Evolutionary conservation across 805 yeast species (phyloP), one percentile per base, ranked within the genome.

Genomic region (Lipomyces chichibuensis): DNA sequence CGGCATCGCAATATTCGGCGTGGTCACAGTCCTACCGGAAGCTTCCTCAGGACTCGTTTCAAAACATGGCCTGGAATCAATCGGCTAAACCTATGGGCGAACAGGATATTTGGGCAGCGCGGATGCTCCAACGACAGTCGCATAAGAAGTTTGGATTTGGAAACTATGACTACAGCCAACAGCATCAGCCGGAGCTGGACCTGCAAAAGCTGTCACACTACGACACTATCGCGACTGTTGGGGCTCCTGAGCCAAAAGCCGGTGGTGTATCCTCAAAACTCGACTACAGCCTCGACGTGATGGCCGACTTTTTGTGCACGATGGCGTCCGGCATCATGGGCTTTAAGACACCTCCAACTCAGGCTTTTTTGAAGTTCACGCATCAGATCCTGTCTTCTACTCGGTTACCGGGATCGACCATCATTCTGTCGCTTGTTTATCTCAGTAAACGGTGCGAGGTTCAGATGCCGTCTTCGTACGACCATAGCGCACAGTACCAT

Each of bases 291-390:
- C 78, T 92, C 63, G 83, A 84, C 53, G 80, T 83, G 66, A 93
- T 93, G 97, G 84, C 96, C 8, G 87, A 88, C 66, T 95, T 91
- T 74, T 81, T 92, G 59, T 83, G 92, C 60, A 86, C 92, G 83
- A 85, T 91, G 77, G 83, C 90, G 14, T 88, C 83, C 72, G 88
- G 91, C 37, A 76, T 74, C 73, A 80, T 70, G 80, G 79, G 66
- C 73, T 73, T 71, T 49, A 58, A 68, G 74, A 64, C 73, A 2
- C 77, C 57, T 65, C 79, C 88, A n/a, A 71, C 84, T 27, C 76
- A 76, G 55, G 81, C 84, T 54, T 88, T 90, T 77, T 85, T 84
- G 72, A 80, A 81, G 67, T 86, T 86, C 70, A 80, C 91, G 23
- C 82, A 84, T 64, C 84, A 88, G 53, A 93, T 94, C 1, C 81